These are phyloP conservation scores for Coniochaeta sp. DNA, from an alignment of 2,329 filamentous ascomycete species.

Conservation along the genomic window DNA sequence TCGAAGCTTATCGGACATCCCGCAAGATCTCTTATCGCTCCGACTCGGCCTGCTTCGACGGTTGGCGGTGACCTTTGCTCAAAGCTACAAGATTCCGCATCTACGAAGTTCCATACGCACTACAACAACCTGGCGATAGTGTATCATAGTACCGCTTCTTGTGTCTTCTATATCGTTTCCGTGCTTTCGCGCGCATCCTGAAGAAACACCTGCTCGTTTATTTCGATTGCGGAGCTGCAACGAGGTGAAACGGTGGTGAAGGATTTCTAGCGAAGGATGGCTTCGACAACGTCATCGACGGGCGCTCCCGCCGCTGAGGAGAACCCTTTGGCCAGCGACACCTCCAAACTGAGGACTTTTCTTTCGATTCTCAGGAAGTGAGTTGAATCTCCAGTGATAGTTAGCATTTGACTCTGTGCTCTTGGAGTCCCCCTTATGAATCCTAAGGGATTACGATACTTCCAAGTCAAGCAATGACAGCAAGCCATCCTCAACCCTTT, in stretches of 20 bases:
- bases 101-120: not conserved
- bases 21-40: not conserved
- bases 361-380: slow-evolving; percentile 82
- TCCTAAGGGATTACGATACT: not conserved
- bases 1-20: not conserved
- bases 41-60: not conserved
- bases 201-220: not conserved
- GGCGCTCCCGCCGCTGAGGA: slow-evolving; percentile 28
- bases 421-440: not conserved
- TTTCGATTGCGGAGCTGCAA: not conserved
- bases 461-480: not conserved
- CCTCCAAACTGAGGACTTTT: slow-evolving; percentile 84
- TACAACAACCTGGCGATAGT: not conserved
- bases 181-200: not conserved
- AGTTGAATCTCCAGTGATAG: slow-evolving; percentile 23
- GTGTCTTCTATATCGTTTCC: not conserved
- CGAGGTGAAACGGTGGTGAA: not conserved
- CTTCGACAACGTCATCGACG: slow-evolving; percentile 20
- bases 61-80: not conserved
- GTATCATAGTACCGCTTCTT: too few species aligned
- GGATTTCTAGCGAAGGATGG: slow-evolving; percentile 17
- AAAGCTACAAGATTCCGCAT: not conserved
- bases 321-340: slow-evolving; percentile 53
- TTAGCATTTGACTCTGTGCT: slow-evolving; percentile 2
- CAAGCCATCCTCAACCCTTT: not conserved